A percentile compares a stretch with the other conserved stretches of the same genome.
These are phyloP conservation scores for Sclerotinia glacialis DNA, from an alignment of 2,329 filamentous ascomycete genomes.

Conservation along the genomic window DNA sequence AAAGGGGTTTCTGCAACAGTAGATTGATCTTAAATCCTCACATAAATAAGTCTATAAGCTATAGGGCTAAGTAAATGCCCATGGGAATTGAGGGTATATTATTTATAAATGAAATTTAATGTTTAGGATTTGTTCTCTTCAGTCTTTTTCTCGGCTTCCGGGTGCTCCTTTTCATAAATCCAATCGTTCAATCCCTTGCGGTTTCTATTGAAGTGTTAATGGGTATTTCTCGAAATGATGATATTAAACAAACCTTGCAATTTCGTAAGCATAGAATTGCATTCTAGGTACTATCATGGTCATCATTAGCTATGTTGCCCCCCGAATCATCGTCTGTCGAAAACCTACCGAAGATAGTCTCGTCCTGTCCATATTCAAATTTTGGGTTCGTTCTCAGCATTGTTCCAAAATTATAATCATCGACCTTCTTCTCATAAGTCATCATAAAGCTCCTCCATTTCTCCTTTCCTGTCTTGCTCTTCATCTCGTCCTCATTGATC, in stretches of 20 bases:
- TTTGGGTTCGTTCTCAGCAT: conserved; percentile 79
- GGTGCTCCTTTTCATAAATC: conserved; percentile 83
- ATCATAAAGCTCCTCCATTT: conserved; percentile 93
- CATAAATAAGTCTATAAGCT: neutral
- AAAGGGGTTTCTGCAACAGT: neutral
- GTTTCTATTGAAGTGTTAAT: conserved; percentile 52
- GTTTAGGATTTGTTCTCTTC: conserved; percentile 9
- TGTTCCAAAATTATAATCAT: conserved; percentile 97
- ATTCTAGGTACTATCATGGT: conserved; percentile 55
- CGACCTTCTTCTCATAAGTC: conserved; percentile 88
- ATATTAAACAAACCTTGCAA: conserved; percentile 45
- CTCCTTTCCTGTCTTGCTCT: conserved; percentile 94
- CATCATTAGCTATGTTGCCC: conserved; percentile 8
- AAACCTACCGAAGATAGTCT: conserved; percentile 80
- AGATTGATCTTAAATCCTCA: neutral
- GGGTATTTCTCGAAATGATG: neutral
- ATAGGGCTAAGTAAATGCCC: no score
- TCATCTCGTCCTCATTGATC: conserved; percentile 92
- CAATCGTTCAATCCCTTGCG: conserved; percentile 89
- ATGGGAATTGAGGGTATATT: neutral
- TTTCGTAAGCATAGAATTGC: conserved; percentile 81
- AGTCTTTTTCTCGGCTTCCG: conserved; percentile 43
- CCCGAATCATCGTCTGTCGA: neutral
- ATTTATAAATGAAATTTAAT: neutral
- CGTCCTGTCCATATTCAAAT: conserved; percentile 81